Evolutionary conservation across 1,284 basidiomycete genomes (phyloP).

Genomic region (Moesziomyces sp.): DNA sequence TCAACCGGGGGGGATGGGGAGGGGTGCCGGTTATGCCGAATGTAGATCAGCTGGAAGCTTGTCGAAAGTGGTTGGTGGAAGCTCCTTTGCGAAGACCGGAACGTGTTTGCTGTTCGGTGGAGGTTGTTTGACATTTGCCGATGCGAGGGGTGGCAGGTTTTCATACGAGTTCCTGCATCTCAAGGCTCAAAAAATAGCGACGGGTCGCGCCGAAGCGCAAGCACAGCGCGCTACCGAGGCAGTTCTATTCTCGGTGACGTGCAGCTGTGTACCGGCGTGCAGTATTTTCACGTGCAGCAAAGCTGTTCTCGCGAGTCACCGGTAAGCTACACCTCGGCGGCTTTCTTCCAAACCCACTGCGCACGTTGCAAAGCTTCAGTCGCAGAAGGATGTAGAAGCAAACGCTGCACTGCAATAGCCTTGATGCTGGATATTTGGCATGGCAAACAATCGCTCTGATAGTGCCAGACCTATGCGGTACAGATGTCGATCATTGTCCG

Average conservation of each 20-base stretch:
- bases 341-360: background rate
- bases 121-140: too few species aligned
- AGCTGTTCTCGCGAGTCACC: background rate
- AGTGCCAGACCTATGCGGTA: too few species aligned
- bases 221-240: background rate
- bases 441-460: too few species aligned
- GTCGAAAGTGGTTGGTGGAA: background rate
- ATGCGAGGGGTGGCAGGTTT: background rate
- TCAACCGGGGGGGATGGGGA: background rate
- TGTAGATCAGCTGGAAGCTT: constrained; percentile 20
- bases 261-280: background rate
- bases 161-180: background rate
- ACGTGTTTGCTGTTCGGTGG: too few species aligned
- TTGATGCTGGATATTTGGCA: too few species aligned
- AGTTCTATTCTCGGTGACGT: constrained; percentile 19
- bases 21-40: constrained; percentile 3
- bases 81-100: background rate
- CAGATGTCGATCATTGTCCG: too few species aligned
- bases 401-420: too few species aligned
- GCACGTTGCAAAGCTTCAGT: too few species aligned
- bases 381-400: too few species aligned
- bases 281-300: constrained; percentile 21
- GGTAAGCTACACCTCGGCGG: too few species aligned
- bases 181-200: background rate
- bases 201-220: too few species aligned